Evolutionary conservation across 140 eudicot genomes (phyloP), one percentile per base, ranked within the genome.

Genomic region (Senecio squalidus): DNA sequence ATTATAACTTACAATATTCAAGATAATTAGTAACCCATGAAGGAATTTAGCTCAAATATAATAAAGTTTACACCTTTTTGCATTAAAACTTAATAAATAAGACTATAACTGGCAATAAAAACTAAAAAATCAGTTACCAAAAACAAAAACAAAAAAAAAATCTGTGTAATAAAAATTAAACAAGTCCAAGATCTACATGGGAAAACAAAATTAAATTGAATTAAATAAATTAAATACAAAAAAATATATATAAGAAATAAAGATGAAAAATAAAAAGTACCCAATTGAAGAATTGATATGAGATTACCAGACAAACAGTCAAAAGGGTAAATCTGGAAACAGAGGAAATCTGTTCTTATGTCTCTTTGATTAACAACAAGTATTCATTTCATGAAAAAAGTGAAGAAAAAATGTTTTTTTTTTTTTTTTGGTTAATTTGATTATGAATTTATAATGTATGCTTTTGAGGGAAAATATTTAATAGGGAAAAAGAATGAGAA

Each of bases 231-330:
- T 5, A 18, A 9, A 13, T 22, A 1, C 4, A 4, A 10, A 9
- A 22, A 14, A 47, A 17, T 8, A 9, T 22, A 16, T 28, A 22
- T 22, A 2, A 21, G 4, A 4, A 48, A 7, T 1, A 54, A 0
- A 54, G 9, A 16, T 15, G 28, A 28, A 27, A 3, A 28, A 48
- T 2, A 54, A 28, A 54, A 27, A 10, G 10, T 11, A 57, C 44
- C 40, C 67, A 69, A 60, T 54, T 49, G 68, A 9, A 16, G 57
- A 46, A 41, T 1, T 31, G 55, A 29, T 36, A 67, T 36, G 45
- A 23, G 22, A 30, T 16, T 56, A 21, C 24, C 43, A 54, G 63
- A 66, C 63, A 66, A 28, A 27, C 66, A 68, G 74, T 57, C 44
- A 55, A 63, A 33, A 21, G 55, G 54, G 55, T 43, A 66, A 40